A percentile compares a stretch with the other conserved stretches of the same genome.
These are phyloP conservation scores for Myriosclerotinia curreyana DNA, from an alignment of 2,329 filamentous ascomycete genomes.

Conservation along the genomic window DNA sequence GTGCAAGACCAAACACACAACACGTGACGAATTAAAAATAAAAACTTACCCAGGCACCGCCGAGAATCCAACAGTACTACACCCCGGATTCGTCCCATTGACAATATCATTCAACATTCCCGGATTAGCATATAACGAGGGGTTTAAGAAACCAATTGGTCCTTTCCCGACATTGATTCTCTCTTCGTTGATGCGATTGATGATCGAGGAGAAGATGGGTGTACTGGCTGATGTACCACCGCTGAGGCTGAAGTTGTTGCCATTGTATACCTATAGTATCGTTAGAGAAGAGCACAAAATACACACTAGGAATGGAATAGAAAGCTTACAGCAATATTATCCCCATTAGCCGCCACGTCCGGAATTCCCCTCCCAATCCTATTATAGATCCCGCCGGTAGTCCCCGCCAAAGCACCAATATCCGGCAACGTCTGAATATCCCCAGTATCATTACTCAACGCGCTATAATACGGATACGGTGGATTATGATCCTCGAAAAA, in stretches of 20 bases:
- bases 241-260: slow-evolving; percentile 26
- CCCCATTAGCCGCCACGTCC: slow-evolving; percentile 42
- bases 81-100: slow-evolving; percentile 36
- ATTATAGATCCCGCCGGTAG: slow-evolving; percentile 27
- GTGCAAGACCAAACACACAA: neutral
- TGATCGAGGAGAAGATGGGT: slow-evolving; percentile 48
- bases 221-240: slow-evolving; percentile 51
- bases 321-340: slow-evolving; percentile 35
- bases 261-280: slow-evolving; percentile 27
- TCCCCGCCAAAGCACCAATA: slow-evolving; percentile 25
- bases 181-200: slow-evolving; percentile 52
- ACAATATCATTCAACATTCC: slow-evolving; percentile 39
- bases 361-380: slow-evolving; percentile 40
- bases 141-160: slow-evolving; percentile 52
- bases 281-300: too few species aligned
- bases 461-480: slow-evolving; percentile 27
- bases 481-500: slow-evolving; percentile 42
- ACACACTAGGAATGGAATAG: too few species aligned
- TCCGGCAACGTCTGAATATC: slow-evolving; percentile 25
- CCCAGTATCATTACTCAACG: slow-evolving; percentile 25
- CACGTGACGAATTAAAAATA: too few species aligned
- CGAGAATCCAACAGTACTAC: slow-evolving; percentile 36
- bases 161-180: slow-evolving; percentile 46
- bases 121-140: slow-evolving; percentile 48
- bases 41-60: slow-evolving; percentile 32